These are phyloP conservation scores for Dothistroma pini DNA, from an alignment of 2,329 filamentous ascomycete genomes.

Conservation along the genomic window DNA sequence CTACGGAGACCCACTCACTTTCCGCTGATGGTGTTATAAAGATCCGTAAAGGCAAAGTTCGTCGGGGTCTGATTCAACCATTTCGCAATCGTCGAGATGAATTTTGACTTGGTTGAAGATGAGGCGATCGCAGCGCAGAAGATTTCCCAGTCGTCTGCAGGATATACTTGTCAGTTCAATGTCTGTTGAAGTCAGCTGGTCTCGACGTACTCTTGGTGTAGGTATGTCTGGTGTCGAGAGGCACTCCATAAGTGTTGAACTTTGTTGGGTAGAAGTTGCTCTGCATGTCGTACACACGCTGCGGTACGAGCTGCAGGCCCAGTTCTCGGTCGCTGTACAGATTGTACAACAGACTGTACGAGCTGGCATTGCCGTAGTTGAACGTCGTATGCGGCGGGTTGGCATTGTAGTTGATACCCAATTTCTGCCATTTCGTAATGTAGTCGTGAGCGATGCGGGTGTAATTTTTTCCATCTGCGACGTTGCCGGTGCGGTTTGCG, in stretches of 20 bases:
- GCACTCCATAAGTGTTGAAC: slow-evolving; percentile 48
- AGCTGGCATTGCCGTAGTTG: slow-evolving; percentile 41
- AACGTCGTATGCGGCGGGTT: slow-evolving; percentile 48
- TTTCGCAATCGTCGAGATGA: slow-evolving; percentile 45
- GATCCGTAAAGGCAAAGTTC: slow-evolving; percentile 48
- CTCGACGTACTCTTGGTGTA: slow-evolving; percentile 27
- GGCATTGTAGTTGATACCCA: slow-evolving; percentile 31
- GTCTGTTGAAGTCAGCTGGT: neutral
- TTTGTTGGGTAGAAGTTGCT: slow-evolving; percentile 53
- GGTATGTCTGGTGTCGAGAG: slow-evolving; percentile 50
- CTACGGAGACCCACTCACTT: slow-evolving; percentile 15
- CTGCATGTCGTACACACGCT: slow-evolving; percentile 52
- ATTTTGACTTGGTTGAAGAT: slow-evolving; percentile 43
- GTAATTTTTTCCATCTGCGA: slow-evolving; percentile 43
- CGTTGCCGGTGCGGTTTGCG: slow-evolving; percentile 45
- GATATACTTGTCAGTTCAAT: neutral
- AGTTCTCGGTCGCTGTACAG: slow-evolving; percentile 51
- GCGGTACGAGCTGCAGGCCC: slow-evolving; percentile 47
- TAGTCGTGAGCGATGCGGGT: slow-evolving; percentile 49
- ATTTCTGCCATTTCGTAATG: slow-evolving; percentile 38
- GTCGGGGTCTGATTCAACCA: slow-evolving; percentile 51
- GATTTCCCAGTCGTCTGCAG: slow-evolving; percentile 48
- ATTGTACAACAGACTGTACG: slow-evolving; percentile 51
- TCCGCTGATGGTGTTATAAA: slow-evolving; percentile 50
- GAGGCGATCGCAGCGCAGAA: slow-evolving; percentile 48